Conservation (phyloP, 163 green algal genomes). For the Smithsoniella earleae region DNA sequence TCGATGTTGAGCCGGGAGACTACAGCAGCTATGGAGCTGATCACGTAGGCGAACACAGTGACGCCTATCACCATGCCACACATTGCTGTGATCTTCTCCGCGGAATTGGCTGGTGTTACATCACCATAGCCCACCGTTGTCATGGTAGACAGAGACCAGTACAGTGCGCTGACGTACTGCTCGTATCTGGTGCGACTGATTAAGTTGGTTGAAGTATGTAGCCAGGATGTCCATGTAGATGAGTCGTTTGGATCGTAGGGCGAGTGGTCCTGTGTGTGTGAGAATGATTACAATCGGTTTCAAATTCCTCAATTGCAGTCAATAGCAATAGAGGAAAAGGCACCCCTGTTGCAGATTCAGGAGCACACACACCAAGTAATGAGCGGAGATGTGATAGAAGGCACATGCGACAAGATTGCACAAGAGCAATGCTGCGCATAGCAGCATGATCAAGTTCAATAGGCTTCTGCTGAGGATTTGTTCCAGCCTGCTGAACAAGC, state of each 20-base stretch:
- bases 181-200: neutral
- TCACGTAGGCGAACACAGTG: conserved; percentile 36
- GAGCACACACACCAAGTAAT: neutral
- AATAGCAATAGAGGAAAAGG: too few relatives aligned
- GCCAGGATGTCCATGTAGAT: neutral
- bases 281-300: too few relatives aligned
- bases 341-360: too few relatives aligned
- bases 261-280: conserved; percentile 27
- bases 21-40: conserved; percentile 31
- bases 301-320: too few relatives aligned
- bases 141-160: conserved; percentile 37
- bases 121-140: conserved; percentile 40
- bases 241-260: neutral
- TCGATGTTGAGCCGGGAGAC: conserved; percentile 27
- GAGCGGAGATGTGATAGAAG: conserved; percentile 32
- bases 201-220: neutral
- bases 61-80: conserved; percentile 33
- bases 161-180: conserved; percentile 35
- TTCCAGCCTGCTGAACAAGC: conserved; percentile 19
- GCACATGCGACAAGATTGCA: conserved; percentile 32
- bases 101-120: conserved; percentile 33
- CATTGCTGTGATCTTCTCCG: conserved; percentile 38
- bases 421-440: conserved; percentile 11
- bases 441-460: conserved; percentile 1
- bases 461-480: conserved; percentile 3